Base-by-base conservation (phyloP, 2,329 filamentous ascomycete species). In the Lasiodiplodia theobromae region DNA sequence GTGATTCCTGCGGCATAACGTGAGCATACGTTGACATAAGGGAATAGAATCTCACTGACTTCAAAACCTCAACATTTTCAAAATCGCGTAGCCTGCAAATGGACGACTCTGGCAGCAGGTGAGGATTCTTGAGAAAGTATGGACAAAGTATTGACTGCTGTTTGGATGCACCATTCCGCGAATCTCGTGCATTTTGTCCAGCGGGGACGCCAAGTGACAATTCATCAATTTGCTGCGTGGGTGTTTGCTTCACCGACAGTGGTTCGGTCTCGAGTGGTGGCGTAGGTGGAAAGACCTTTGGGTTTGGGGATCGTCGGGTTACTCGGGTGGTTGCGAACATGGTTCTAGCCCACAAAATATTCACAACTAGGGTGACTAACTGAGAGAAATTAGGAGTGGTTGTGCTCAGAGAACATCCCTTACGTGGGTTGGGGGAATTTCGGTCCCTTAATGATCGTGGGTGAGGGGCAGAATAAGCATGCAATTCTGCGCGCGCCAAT, bases 51-150 rank as follows among this genome's bases (percentile, higher is more conserved):
- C 2, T 18, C 11, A 54, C 51, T 28, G 6, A 31, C 51, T 21
- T 11, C 23, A 53, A 28, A 12, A 2, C 23, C 1, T 54, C 6
- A 1, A 34, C 23, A 11, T 54, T 34, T 28, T 11, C 10, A 5
- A 28, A 54, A 21, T 21, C 18, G 21, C 28, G 4, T 21, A 14
- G 8, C 5, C 51, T 28, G 21, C 51, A 54, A 14, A 14, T 21
- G 4, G 51, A 54, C 2, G 8, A 12, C 10, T 54, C 23, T 7
- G 51, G 51, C 0, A 54, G 8, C 16, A 54, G 3, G 4, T 54
- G 51, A 2, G 51, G 51, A 10, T 54, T 54, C 18, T 31, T 54
- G 23, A 54, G 51, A 31, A 54, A 54, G 23, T 54, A 54, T 14
- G 23, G 51, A 16, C 51, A 54, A 5, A 31, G 14, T 2, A 54